These are phyloP conservation scores for Trametes punicea DNA, from an alignment of 768 basidiomycete species.

Conservation along the genomic window DNA sequence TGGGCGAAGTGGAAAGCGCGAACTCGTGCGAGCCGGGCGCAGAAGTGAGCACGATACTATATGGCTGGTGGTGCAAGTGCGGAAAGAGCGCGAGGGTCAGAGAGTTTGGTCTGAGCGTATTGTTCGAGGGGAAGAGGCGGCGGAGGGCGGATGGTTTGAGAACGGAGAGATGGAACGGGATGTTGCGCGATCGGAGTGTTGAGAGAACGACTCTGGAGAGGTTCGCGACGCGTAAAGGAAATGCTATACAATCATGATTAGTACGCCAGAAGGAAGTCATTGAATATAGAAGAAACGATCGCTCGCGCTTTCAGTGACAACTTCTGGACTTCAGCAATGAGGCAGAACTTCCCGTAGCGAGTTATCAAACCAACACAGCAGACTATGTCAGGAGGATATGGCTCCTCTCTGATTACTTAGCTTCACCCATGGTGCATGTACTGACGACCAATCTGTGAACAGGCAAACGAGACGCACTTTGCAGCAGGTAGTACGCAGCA, in stretches of 20 bases:
- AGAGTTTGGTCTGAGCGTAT: slow-evolving; percentile 44
- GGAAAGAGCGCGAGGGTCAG: slow-evolving; percentile 64
- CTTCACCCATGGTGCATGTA: no score
- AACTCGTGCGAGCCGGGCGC: slow-evolving; percentile 5
- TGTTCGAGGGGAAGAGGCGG: slow-evolving; percentile 44
- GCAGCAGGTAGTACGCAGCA: slow-evolving; percentile 65
- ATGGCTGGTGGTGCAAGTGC: slow-evolving; percentile 43
- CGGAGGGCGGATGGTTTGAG: slow-evolving; percentile 49
- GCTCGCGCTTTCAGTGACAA: no score
- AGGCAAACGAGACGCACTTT: slow-evolving; percentile 75
- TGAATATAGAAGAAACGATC: not conserved
- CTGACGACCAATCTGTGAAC: no score
- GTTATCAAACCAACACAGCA: no score
- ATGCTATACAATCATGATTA: slow-evolving; percentile 34
- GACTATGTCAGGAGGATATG: no score
- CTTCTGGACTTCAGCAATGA: no score
- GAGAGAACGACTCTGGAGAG: slow-evolving; percentile 39
- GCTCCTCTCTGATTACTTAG: no score
- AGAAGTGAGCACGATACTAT: slow-evolving; percentile 22
- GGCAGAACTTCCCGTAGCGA: no score
- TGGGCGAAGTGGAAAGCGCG: slow-evolving; percentile 11
- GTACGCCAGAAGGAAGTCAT: not conserved
- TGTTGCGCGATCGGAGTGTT: slow-evolving; percentile 40
- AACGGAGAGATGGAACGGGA: slow-evolving; percentile 44
- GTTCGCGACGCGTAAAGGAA: slow-evolving; percentile 41